These are phyloP conservation scores for Perkinsus marinus DNA, from an alignment of 169 alveolate genomes.

Conservation along the genomic window DNA sequence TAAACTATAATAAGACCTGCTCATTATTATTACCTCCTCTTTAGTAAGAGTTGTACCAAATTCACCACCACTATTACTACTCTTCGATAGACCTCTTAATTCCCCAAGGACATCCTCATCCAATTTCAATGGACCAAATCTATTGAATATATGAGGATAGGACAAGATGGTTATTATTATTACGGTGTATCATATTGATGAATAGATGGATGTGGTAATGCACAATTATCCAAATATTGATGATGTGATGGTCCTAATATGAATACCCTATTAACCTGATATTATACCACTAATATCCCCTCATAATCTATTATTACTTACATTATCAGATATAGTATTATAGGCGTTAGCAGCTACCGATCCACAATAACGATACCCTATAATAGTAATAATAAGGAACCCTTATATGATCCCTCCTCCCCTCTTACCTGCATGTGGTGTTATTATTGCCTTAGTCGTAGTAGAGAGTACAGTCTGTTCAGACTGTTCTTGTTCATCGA, in stretches of 20 bases:
- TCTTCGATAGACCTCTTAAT: background rate
- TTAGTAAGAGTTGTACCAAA: background rate
- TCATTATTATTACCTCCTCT: background rate
- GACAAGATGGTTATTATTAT: background rate
- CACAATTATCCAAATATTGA: background rate
- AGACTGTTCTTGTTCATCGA: background rate
- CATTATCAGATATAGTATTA: background rate
- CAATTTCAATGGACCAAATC: background rate
- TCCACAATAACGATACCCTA: background rate
- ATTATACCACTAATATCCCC: too few relatives aligned
- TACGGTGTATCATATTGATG: background rate
- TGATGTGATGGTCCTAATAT: background rate
- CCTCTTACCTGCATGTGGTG: background rate
- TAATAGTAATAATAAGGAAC: too few relatives aligned
- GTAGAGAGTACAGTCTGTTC: background rate
- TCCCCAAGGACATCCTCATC: background rate
- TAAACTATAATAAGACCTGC: background rate
- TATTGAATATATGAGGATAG: background rate
- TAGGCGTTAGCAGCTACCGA: background rate
- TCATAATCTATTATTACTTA: background rate
- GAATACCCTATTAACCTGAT: background rate
- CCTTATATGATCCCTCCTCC: background rate
- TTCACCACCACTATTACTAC: background rate
- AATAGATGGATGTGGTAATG: background rate
- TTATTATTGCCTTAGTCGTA: background rate